Percentiles rank a stretch among this genome's conserved stretches.
phyloP scores from a whole-genome alignment of 352 stramenopile species.

The Globisporangium cystogenes region DNA sequence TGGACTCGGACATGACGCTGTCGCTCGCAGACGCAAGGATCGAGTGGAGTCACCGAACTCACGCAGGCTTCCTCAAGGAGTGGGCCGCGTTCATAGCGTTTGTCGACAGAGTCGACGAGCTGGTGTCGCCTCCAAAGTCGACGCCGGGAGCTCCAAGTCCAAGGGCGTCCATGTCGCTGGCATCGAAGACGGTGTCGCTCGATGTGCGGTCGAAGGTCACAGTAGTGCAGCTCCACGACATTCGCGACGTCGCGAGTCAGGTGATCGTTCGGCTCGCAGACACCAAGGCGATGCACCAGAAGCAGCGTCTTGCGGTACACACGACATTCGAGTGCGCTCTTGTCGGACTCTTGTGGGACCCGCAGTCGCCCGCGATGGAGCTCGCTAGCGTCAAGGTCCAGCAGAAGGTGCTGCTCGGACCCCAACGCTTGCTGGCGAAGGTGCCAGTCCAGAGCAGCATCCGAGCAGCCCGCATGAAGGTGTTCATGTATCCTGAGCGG shows the following conservation, averaged over 20 bases:
- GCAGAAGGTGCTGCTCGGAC: slow-evolving; percentile 17
- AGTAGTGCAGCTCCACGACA: slow-evolving; percentile 19
- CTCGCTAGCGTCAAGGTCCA: slow-evolving; percentile 14
- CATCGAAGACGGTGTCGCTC: slow-evolving; percentile 18
- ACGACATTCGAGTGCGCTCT: slow-evolving; percentile 24
- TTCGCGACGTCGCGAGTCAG: slow-evolving; percentile 16
- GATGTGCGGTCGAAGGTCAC: slow-evolving; percentile 23
- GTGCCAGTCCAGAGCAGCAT: slow-evolving; percentile 10
- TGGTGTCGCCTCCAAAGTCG: slow-evolving; percentile 23
- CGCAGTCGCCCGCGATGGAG: slow-evolving; percentile 17
- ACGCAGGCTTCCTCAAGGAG: slow-evolving; percentile 27
- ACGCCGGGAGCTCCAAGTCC: neutral
- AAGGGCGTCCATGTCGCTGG: neutral
- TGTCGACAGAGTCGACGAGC: slow-evolving; percentile 27
- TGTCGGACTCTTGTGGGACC: slow-evolving; percentile 16
- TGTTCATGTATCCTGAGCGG: slow-evolving; percentile 24
- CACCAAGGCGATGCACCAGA: slow-evolving; percentile 17
- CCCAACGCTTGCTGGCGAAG: slow-evolving; percentile 14
- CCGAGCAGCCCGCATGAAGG: slow-evolving; percentile 10
- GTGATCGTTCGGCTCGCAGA: slow-evolving; percentile 20
- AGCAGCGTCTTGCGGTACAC: slow-evolving; percentile 21
- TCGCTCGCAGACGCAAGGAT: slow-evolving; percentile 19
- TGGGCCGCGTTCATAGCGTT: slow-evolving; percentile 19
- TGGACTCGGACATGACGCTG: slow-evolving; percentile 25
- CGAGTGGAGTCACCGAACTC: slow-evolving; percentile 27